These are phyloP conservation scores for Xylaria arbuscula DNA, from an alignment of 2,329 filamentous ascomycete species.

Conservation along the genomic window DNA sequence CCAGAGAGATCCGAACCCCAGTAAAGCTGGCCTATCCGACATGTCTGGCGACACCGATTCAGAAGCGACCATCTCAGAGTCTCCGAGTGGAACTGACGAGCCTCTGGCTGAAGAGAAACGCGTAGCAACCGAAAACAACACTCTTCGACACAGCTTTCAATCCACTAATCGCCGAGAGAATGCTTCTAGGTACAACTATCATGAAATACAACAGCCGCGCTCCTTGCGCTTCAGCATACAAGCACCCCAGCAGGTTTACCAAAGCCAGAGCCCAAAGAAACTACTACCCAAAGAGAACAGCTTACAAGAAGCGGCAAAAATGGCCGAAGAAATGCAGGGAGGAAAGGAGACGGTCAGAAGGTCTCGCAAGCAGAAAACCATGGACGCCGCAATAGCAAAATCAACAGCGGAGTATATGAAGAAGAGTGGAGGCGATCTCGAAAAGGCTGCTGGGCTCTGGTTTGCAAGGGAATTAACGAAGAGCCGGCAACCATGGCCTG, in stretches of 20 bases:
- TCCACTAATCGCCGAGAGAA: neutral
- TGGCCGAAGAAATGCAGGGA: neutral
- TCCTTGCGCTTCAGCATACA: neutral
- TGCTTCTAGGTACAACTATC: neutral
- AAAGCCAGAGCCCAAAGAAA: neutral
- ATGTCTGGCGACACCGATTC: neutral
- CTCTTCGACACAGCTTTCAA: neutral
- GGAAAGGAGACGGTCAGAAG: neutral
- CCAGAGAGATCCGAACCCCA: neutral
- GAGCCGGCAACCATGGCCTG: constrained; percentile 30
- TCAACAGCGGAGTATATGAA: constrained; percentile 8
- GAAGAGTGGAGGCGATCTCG: neutral
- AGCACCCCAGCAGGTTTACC: neutral
- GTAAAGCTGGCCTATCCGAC: neutral
- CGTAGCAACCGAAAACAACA: neutral
- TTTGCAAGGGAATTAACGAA: constrained; percentile 21
- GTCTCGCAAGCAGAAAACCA: constrained; percentile 3
- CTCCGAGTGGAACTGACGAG: neutral
- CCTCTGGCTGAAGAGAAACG: neutral
- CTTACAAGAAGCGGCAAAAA: neutral
- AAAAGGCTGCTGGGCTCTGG: constrained; percentile 10
- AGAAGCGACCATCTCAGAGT: neutral
- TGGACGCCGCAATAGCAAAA: neutral
- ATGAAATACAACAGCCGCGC: too few relatives aligned
- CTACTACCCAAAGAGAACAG: neutral